Evolutionary conservation across 2,329 filamentous ascomycete genomes (phyloP).

Genomic region (Phaeophleospora eucalypticola): DNA sequence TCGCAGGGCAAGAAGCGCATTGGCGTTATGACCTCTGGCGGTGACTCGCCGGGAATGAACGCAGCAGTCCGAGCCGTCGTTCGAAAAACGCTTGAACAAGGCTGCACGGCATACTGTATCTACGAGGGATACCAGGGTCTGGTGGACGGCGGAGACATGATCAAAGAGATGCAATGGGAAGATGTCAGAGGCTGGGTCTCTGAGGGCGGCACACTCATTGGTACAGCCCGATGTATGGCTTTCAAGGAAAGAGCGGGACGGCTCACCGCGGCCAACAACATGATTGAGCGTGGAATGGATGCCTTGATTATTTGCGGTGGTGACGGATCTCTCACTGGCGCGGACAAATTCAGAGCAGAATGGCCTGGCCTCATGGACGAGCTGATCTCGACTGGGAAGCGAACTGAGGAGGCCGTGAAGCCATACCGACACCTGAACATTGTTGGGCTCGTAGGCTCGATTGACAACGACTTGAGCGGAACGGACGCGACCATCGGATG

Average conservation of each 20-base stretch:
- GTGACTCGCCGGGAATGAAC: constrained; percentile 94
- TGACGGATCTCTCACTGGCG: constrained; percentile 92
- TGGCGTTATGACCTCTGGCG: constrained; percentile 89
- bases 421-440: constrained; percentile 89
- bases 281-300: constrained; percentile 89
- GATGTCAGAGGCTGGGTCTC: constrained; percentile 92
- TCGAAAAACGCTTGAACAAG: constrained; percentile 79
- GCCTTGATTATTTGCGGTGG: constrained; percentile 95
- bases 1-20: constrained; percentile 57
- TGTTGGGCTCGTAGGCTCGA: constrained; percentile 91
- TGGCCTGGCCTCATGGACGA: constrained; percentile 87
- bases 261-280: constrained; percentile 83
- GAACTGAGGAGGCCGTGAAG: constrained; percentile 65
- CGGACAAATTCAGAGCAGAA: constrained; percentile 86
- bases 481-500: constrained; percentile 97
- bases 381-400: constrained; percentile 68
- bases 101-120: constrained; percentile 47
- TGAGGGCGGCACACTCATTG: constrained; percentile 92
- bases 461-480: constrained; percentile 96
- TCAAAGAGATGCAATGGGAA: constrained; percentile 83
- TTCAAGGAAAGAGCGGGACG: constrained; percentile 88
- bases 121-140: constrained; percentile 97
- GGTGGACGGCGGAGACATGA: constrained; percentile 82
- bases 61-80: constrained; percentile 85
- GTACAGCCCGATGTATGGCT: constrained; percentile 85